Evolutionary conservation across 169 alveolate species (phyloP), one percentile per base, ranked within the genome.

Genomic region (Plasmodium relictum): DNA sequence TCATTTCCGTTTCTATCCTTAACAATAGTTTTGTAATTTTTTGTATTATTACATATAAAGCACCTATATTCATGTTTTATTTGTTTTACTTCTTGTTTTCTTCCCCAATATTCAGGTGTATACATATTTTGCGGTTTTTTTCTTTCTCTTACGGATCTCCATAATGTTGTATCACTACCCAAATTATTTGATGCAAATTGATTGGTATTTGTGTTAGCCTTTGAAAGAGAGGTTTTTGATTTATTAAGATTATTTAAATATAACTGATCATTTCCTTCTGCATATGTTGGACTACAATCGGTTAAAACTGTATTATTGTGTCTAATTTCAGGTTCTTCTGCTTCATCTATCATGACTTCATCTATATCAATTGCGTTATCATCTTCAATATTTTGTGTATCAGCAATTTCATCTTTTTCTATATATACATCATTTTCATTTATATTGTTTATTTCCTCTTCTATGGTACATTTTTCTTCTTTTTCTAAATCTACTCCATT

Each of bases 41-140:
- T 95, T 8, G 97, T 92, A 62, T 93, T 92, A 50, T 97, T 97
- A 91, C 98, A 96, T 42, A 96, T 92, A 93, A 96, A 96, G 69
- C 98, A 96, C 45, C 96, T 88, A 74, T 93, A 73, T 62, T 96
- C 98, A 92, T 96, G 98, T 58, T 92, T 93, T 12, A 96, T 83
- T 85, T 89, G 93, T 73, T 95, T 95, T 45, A 93, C 94, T 44
- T 95, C 97, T 69, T 94, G 92, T 59, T 92, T 92, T 91, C 95
- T 89, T 48, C 93, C 93, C 95, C 94, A 94, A 18, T 89, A 88
- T 31, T 89, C 95, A 12, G 96, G 96, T 22, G 93, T 93, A 54
- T 94, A 94, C 94, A 94, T 93, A 14, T 76, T 63, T 37, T 88
- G 78, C 0, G 96, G 96, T 22, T 88, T 86, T 24, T 88, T 88